Evolutionary conservation across 345 rosid genomes (phyloP).

Genomic region (sweet orange (Citrus sinensis)): DNA sequence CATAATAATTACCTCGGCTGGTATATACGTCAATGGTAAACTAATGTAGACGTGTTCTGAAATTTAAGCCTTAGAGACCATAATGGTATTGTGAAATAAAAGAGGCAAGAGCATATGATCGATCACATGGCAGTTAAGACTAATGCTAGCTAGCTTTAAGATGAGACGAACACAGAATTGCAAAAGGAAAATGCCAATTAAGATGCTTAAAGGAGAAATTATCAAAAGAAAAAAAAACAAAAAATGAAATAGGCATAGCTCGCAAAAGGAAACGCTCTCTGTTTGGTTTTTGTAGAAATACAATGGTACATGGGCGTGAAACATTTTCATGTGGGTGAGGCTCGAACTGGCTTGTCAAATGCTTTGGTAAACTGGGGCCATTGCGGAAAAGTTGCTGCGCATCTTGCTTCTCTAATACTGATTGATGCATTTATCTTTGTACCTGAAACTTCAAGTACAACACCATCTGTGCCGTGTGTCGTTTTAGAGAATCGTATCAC

Average conservation of each 20-base stretch:
- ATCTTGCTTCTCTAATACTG: neutral
- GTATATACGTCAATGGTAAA: neutral
- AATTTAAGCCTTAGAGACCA: neutral
- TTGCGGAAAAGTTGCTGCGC: neutral
- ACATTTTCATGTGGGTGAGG: neutral
- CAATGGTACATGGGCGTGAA: neutral
- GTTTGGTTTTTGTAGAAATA: too few relatives aligned
- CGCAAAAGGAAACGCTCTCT: neutral
- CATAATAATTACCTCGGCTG: neutral
- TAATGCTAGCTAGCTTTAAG: neutral
- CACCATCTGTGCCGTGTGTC: neutral
- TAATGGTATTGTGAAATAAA: neutral
- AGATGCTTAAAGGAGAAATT: neutral
- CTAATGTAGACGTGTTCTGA: neutral
- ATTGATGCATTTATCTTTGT: too few relatives aligned
- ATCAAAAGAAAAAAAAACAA: neutral
- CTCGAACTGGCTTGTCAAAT: neutral
- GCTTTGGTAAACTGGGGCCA: neutral
- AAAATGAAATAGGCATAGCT: neutral
- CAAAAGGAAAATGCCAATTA: slow-evolving; percentile 9
- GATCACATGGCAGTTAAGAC: too few relatives aligned
- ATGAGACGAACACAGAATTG: slow-evolving; percentile 5
- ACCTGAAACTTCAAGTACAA: neutral
- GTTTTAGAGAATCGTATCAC: neutral
- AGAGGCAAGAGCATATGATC: neutral